Conservation (phyloP, 1,139 yeast genomes). For the Lodderomyces margitis region DNA sequence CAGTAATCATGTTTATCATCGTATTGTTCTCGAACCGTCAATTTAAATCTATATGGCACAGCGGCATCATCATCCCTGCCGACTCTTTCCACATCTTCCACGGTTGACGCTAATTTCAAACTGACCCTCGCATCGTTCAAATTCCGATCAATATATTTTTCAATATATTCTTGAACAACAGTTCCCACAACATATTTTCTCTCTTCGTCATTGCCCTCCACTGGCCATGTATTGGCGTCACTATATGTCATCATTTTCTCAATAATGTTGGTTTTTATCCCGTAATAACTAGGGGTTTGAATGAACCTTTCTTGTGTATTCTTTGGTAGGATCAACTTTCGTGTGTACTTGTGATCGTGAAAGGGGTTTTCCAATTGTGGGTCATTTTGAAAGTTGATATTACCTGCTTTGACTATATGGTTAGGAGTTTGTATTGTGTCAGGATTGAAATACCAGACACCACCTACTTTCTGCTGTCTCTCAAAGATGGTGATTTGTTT, state of each 20-base stretch:
- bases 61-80: constrained; percentile 11
- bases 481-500: constrained; percentile 27
- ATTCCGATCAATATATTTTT: constrained; percentile 30
- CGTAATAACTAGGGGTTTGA: constrained; percentile 40
- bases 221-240: constrained; percentile 34
- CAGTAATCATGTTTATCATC: constrained; percentile 20
- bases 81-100: constrained; percentile 35
- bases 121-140: constrained; percentile 17
- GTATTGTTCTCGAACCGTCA: constrained; percentile 30
- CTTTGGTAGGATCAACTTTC: constrained; percentile 12
- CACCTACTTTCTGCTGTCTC: constrained; percentile 29
- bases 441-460: constrained; percentile 32
- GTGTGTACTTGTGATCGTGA: constrained; percentile 6
- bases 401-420: constrained; percentile 24
- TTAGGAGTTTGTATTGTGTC: constrained; percentile 23
- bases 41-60: constrained; percentile 25
- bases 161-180: constrained; percentile 32
- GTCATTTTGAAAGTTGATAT: constrained; percentile 20
- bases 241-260: constrained; percentile 47
- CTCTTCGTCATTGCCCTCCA: constrained; percentile 24
- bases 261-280: constrained; percentile 40
- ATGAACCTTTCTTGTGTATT: constrained; percentile 23
- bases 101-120: constrained; percentile 31
- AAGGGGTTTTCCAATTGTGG: constrained; percentile 35
- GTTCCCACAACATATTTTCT: constrained; percentile 27